phyloP scores from a whole-genome alignment of 345 rosid genomes.

The Diplotaxis tenuifolia region DNA sequence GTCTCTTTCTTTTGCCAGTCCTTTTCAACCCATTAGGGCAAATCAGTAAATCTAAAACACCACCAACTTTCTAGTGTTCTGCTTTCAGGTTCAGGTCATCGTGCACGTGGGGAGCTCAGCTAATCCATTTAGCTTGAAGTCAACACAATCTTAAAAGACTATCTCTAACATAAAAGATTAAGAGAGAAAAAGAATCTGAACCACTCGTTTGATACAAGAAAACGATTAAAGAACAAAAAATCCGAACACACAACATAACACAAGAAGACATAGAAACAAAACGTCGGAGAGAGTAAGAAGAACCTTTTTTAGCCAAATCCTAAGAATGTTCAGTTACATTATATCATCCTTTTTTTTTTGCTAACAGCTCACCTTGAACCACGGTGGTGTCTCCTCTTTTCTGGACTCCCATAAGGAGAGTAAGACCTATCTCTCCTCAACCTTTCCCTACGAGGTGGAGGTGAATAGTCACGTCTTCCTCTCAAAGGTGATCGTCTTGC shows the following conservation, averaged over 20 bases:
- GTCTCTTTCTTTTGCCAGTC: no score
- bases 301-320: not conserved
- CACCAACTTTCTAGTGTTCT: not conserved
- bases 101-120: not conserved
- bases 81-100: not conserved
- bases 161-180: not conserved
- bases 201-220: not conserved
- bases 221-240: not conserved
- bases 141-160: not conserved
- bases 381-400: conserved; percentile 23
- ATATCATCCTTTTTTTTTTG: not conserved
- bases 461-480: not conserved
- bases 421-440: not conserved
- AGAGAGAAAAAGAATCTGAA: not conserved
- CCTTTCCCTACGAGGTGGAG: not conserved
- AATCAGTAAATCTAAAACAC: not conserved
- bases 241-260: not conserved
- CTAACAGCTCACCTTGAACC: conserved; percentile 34
- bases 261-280: not conserved
- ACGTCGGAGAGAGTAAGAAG: not conserved
- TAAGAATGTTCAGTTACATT: not conserved
- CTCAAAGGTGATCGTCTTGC: not conserved
- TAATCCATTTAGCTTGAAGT: not conserved
- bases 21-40: not conserved
- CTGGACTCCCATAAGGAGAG: conserved; percentile 36